Percentiles rank a stretch among this genome's conserved stretches.
Evolutionary conservation across 1,284 basidiomycete species (phyloP).

Genomic region (Cystobasidium pallidum): DNA sequence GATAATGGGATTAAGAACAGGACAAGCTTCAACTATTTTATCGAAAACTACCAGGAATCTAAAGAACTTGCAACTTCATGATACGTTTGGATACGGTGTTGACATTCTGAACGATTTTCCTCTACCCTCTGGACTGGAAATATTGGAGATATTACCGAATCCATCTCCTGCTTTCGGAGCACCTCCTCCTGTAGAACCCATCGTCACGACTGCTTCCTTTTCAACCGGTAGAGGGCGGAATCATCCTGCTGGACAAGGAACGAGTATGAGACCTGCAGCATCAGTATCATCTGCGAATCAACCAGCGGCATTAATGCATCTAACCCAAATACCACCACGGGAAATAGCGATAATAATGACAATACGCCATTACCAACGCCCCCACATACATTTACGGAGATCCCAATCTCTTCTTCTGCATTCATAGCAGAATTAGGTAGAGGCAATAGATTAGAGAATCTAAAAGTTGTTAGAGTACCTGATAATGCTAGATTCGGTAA

Average conservation of each 20-base stretch:
- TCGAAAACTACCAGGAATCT: conserved; percentile 3
- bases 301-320: too few species aligned
- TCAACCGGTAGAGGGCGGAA: background rate
- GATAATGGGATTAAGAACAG: conserved; percentile 24
- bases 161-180: conserved; percentile 12
- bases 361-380: background rate
- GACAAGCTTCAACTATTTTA: conserved; percentile 28
- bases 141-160: conserved; percentile 16
- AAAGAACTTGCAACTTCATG: conserved; percentile 5
- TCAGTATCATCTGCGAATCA: too few species aligned
- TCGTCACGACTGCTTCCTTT: background rate
- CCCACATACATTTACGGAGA: conserved; percentile 22
- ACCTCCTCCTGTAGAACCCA: background rate
- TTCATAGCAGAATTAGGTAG: conserved; percentile 31
- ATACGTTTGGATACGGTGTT: conserved; percentile 24
- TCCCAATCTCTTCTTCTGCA: conserved; percentile 32
- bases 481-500: conserved; percentile 32
- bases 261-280: too few species aligned
- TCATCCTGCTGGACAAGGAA: background rate
- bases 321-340: background rate
- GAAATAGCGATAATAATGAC: background rate
- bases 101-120: conserved; percentile 26
- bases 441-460: conserved; percentile 15
- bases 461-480: conserved; percentile 35
- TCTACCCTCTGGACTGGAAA: background rate